Evolutionary conservation across 176 grass and related monocot genomes (phyloP).

Genomic region (Carex littledalei): DNA sequence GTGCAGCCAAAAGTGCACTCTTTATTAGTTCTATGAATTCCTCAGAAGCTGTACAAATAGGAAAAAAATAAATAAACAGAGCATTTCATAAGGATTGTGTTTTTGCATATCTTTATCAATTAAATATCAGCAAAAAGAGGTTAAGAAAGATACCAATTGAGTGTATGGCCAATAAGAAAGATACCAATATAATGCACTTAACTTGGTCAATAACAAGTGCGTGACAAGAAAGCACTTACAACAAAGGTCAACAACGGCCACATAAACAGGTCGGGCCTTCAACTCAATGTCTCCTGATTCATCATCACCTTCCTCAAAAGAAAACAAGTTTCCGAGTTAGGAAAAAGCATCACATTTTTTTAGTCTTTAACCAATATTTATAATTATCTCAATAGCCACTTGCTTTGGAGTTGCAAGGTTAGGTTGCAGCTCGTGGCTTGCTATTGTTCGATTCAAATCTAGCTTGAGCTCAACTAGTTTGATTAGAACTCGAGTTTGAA

Average conservation of each 20-base stretch:
- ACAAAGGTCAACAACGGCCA: constrained; percentile 80
- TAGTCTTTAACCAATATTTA: neutral
- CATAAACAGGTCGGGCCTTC: constrained; percentile 78
- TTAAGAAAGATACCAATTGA: neutral
- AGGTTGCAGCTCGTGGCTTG: too few relatives aligned
- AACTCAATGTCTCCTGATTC: constrained; percentile 32
- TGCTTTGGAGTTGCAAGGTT: too few relatives aligned
- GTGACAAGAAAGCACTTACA: constrained; percentile 43
- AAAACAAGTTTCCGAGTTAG: constrained; percentile 8
- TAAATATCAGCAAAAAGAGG: constrained; percentile 10
- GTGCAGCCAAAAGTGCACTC: constrained; percentile 78
- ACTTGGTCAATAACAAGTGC: constrained; percentile 14
- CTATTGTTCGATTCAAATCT: too few relatives aligned
- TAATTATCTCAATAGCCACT: neutral
- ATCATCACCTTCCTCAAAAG: constrained; percentile 50
- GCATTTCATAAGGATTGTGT: neutral
- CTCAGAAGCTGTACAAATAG: constrained; percentile 69
- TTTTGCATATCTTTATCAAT: constrained; percentile 18
- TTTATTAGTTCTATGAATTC: constrained; percentile 91
- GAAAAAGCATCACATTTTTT: neutral
- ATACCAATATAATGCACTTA: neutral
- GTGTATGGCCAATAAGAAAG: neutral
- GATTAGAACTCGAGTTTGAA: too few relatives aligned
- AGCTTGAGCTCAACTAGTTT: too few relatives aligned
- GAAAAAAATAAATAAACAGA: neutral